A percentile compares a stretch with the other conserved stretches of the same genome.
phyloP scores from a whole-genome alignment of 208 protist species.

The Trypanosoma caninum region DNA sequence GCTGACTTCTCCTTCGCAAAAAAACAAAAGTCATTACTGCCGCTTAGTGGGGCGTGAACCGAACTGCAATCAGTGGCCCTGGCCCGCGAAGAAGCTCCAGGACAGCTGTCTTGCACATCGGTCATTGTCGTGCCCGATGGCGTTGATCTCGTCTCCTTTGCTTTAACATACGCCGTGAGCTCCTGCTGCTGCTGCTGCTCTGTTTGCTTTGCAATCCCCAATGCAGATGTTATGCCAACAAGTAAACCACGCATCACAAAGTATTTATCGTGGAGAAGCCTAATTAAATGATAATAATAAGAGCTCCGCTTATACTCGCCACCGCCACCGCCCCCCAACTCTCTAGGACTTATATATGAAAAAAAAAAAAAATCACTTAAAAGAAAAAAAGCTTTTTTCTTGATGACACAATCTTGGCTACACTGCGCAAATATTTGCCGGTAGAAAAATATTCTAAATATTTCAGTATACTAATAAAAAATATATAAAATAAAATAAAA shows the following conservation, averaged over 20 bases:
- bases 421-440: no score
- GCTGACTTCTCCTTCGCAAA: conserved; percentile 13
- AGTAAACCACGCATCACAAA: conserved; percentile 26
- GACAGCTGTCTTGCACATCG: neutral
- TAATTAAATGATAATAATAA: no score
- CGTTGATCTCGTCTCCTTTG: neutral
- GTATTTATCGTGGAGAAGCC: no score
- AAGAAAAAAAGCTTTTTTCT: neutral
- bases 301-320: no score
- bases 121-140: neutral
- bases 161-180: neutral
- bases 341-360: no score
- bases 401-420: no score
- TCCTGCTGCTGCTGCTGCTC: neutral
- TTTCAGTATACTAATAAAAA: no score
- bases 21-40: neutral
- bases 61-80: neutral
- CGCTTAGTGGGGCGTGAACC: neutral
- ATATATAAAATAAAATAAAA: no score
- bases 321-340: no score
- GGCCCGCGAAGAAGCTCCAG: neutral
- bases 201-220: conserved; percentile 16
- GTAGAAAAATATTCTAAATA: no score
- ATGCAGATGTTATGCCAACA: conserved; percentile 26
- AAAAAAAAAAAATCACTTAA: neutral